Base-by-base conservation (phyloP, 2,329 filamentous ascomycete species). In the Beauveria medogensis region DNA sequence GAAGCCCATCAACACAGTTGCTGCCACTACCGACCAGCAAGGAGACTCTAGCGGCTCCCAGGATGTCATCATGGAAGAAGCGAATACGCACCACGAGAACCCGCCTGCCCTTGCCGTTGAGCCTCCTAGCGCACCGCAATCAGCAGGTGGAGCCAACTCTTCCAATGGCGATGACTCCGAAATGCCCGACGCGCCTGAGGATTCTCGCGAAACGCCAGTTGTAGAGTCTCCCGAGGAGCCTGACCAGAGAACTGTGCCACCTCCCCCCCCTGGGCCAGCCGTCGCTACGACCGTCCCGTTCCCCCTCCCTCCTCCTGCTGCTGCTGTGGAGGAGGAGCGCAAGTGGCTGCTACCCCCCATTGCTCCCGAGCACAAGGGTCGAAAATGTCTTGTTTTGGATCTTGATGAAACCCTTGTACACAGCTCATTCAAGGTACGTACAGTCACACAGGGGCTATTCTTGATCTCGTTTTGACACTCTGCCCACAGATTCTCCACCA, bases 341-440 rank as follows among this genome's bases (percentile, higher is more conserved):
- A 86, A 87, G 69, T 91, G 83, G 76, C 80, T 99, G 41, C 78
- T 99, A 59, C 92, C 92, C n/a, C 87, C 92, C 1, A 83, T 93
- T 66, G 81, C 86, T 46, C 87, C 91, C 28, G 87, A 90, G 67
- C 85, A 94, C 68, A 86, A 89, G 73, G 91, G 92, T 30, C 88
- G 90, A 71, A 99, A 99, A 75, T 99, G 94, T 69, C 78, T 99
- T 46, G 93, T 99, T 20, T 82, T 99, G 51, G 94, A 99, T 77
- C 79, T 99, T 63, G 94, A 99, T 67, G 94, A 99, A 75, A 99
- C 94, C 1, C 78, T 99, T 57, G 94, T 99, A 26, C 94, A 99
- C 78, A 97, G 94, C 74, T 97, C 94, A 67, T 99, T 99, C 78
- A 99, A 99, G 84, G 93, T 95, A 78, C 67, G 70, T 64, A 34